Evolutionary conservation across 2,329 filamentous ascomycete species (phyloP), one percentile per base, ranked within the genome.

Genomic region (Rhynchosporium graminicola): DNA sequence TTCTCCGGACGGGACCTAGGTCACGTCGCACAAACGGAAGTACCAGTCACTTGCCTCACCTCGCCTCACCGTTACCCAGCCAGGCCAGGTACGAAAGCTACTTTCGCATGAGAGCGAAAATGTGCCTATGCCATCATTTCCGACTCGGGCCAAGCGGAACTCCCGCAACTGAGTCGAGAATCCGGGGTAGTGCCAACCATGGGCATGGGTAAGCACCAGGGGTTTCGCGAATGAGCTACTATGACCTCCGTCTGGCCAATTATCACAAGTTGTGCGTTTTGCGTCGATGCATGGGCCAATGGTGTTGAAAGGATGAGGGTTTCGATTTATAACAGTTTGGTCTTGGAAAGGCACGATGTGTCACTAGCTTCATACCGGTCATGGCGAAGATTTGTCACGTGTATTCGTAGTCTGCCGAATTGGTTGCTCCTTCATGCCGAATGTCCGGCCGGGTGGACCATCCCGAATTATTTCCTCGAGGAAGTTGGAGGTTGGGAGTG

Each of bases 1-100:
- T 63, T 68, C 67, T 68, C 67, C 67, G 67, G 63, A 63, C 67
- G 65, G 67, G 62, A 63, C 29, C 56, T 59, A 57, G 46, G 60
- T 63, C 31, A n/a, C 31, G 60, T 63, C 31, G 28, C 31, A 61
- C 47, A 5, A 36, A 36, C 6, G 33, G 29, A 62, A 55, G 51
- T 28, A 42, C 40, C 20, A 60, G 50, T 33, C 20, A 54, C 9
- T 36, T 36, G 33, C 33, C 33, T 36, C 33, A 36, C n/a, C 20
- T 20, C 29, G 20, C 33, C 33, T 20, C 20, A 20, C 20, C 20
- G 20, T 20, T 20, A 20, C 20, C 20, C 20, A 20, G 20, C 20
- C 20, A 20, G 20, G 20, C 20, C 36, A 42, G 51, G 52, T 45
- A 46, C 50, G 10, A 46, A 36, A n/a, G 9, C 20, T 20, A 20